Base-by-base conservation (phyloP, 805 yeast species). In the Wickerhamiella nectarea region DNA sequence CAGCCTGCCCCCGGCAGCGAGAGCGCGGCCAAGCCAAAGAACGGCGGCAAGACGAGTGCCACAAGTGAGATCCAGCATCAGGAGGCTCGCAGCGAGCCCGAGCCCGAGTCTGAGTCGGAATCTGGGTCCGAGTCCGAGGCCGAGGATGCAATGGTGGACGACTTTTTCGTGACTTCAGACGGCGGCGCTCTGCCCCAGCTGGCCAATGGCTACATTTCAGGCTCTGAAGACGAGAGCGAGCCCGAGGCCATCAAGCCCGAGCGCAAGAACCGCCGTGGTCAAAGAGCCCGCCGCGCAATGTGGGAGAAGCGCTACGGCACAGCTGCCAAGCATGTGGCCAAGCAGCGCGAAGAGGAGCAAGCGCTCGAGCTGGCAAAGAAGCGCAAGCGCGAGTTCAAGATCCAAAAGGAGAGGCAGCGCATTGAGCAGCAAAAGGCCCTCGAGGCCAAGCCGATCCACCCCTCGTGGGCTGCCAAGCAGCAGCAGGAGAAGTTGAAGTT, bases 391-490 rank as follows among this genome's bases (percentile, higher is more conserved):
- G 28, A 42, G 39, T 14, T 17, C 17, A 35, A 40, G 18, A 49
- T 41, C 11, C 47, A 44, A 28, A 43, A 46, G 19, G 37, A 36
- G 36, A 24, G 18, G 17, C 28, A 42, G 20, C 58, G 8, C 75
- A 49, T 15, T 52, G 25, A 46, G 40, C 47, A 33, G 33, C 46
- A 44, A 49, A 46, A 48, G 50, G 51, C 45, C 43, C 50, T 49
- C 10, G 57, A 50, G 14, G 51, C 56, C 17, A 56, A 57, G 40
- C 64, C 68, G 6, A 50, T 81, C 50, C 99, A 91, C 72, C 99
- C 99, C n/a, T 91, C 98, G 2, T 91, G 99, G 99, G 78, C 75
- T 53, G 98, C 98, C 18, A 83, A 82, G 66, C 76, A 73, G 65
- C 63, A 72, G 50, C 82, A 77, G 21, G 80, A 82, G 56, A 81